These are phyloP conservation scores for Metarhizium album DNA, from an alignment of 2,329 filamentous ascomycete genomes.

Conservation along the genomic window DNA sequence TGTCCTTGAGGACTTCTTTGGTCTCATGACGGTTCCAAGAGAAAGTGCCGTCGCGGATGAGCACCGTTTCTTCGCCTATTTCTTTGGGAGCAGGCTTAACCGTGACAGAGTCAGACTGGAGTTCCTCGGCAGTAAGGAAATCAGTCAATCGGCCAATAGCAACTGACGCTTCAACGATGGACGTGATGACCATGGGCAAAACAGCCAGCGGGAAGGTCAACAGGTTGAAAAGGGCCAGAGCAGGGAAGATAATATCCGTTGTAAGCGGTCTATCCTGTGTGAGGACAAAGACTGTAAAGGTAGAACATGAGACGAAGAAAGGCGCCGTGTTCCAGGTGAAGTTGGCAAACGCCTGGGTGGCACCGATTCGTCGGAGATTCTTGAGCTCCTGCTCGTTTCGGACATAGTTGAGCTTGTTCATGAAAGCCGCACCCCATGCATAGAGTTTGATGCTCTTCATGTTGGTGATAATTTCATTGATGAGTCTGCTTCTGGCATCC, in stretches of 20 bases:
- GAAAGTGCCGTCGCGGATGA: constrained; percentile 76
- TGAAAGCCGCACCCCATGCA: constrained; percentile 93
- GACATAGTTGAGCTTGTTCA: constrained; percentile 93
- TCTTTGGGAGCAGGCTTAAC: constrained; percentile 60
- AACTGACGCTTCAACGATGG: constrained; percentile 91
- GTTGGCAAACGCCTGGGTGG: constrained; percentile 85
- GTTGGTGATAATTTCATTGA: constrained; percentile 97
- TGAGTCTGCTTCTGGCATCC: constrained; percentile 80
- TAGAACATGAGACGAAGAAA: constrained; percentile 94
- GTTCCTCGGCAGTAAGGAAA: constrained; percentile 79
- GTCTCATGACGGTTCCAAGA: constrained; percentile 85
- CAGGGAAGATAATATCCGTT: constrained; percentile 93
- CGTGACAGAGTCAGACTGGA: constrained; percentile 74
- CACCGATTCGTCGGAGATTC: constrained; percentile 91
- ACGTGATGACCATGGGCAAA: constrained; percentile 94
- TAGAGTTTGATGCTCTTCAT: constrained; percentile 99
- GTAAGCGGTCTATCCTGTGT: constrained; percentile 72
- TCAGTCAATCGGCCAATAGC: constrained; percentile 76
- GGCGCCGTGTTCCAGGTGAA: constrained; percentile 98
- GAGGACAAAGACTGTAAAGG: constrained; percentile 87
- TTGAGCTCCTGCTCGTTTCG: constrained; percentile 93
- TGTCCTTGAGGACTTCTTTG: constrained; percentile 62
- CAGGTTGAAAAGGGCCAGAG: constrained; percentile 86
- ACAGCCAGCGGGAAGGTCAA: constrained; percentile 91
- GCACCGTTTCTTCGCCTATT: constrained; percentile 73